Evolutionary conservation across 2,329 filamentous ascomycete species (phyloP).

Genomic region (Botrytis byssoidea): DNA sequence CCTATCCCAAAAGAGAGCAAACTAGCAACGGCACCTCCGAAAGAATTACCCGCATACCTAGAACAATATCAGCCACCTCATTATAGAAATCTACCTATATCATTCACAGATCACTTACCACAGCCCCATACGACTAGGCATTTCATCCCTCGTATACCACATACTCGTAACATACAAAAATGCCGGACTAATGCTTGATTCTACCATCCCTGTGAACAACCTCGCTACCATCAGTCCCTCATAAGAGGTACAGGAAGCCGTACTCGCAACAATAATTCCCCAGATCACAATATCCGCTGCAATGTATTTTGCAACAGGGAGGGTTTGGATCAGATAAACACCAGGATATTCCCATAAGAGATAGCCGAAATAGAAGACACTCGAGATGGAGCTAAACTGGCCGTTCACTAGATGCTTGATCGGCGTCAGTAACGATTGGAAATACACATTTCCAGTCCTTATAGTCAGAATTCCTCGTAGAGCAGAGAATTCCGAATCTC

Average conservation of each 20-base stretch:
- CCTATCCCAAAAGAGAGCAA: slow-evolving; percentile 56
- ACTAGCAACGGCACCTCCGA: slow-evolving; percentile 50
- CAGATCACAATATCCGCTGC: slow-evolving; percentile 35
- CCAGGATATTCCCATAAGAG: slow-evolving; percentile 41
- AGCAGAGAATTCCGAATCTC: not conserved
- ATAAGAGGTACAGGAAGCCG: slow-evolving; percentile 42
- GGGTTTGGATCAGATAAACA: slow-evolving; percentile 39
- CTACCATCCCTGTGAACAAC: slow-evolving; percentile 46
- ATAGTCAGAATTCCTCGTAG: not conserved
- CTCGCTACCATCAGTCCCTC: slow-evolving; percentile 42
- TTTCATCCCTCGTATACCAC: slow-evolving; percentile 50
- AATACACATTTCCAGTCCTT: not conserved
- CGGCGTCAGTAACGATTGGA: not conserved
- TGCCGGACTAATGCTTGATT: slow-evolving; percentile 53
- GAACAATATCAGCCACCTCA: not conserved
- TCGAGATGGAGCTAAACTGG: slow-evolving; percentile 27
- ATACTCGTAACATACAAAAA: slow-evolving; percentile 53
- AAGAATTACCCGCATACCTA: slow-evolving; percentile 53
- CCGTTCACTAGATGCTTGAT: slow-evolving; percentile 1
- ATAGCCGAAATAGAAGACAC: slow-evolving; percentile 26
- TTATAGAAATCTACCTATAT: too few species aligned
- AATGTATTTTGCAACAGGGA: slow-evolving; percentile 40
- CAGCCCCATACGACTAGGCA: slow-evolving; percentile 55
- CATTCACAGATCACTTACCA: slow-evolving; percentile 42
- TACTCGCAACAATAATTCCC: slow-evolving; percentile 38